These are phyloP conservation scores for Hypoxylon sp. DNA, from an alignment of 2,329 filamentous ascomycete species.

Conservation along the genomic window DNA sequence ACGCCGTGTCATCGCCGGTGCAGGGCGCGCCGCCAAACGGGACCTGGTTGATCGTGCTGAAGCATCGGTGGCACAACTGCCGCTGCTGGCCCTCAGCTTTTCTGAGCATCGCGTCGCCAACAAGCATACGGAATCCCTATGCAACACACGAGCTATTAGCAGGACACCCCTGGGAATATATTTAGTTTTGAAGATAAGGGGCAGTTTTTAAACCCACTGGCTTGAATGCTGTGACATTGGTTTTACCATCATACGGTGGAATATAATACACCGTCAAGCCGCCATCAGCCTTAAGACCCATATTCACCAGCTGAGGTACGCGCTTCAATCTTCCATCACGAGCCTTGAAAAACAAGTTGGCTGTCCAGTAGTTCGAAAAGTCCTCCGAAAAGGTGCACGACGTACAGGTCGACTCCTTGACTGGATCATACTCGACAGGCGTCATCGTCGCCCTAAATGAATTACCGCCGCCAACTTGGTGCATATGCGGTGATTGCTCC, in stretches of 20 bases:
- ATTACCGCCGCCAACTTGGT: slow-evolving; percentile 66
- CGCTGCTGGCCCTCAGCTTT: slow-evolving; percentile 55
- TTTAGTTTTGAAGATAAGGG: background rate
- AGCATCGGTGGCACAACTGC: slow-evolving; percentile 60
- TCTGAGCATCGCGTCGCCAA: slow-evolving; percentile 56
- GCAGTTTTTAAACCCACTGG: slow-evolving; percentile 46
- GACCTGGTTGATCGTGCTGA: slow-evolving; percentile 54
- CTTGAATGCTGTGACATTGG: slow-evolving; percentile 60
- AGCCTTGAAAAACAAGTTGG: slow-evolving; percentile 54
- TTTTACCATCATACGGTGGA: slow-evolving; percentile 41
- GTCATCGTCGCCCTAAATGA: slow-evolving; percentile 53
- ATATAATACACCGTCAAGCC: slow-evolving; percentile 42
- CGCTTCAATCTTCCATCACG: slow-evolving; percentile 54
- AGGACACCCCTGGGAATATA: background rate
- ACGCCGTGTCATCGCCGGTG: slow-evolving; percentile 54
- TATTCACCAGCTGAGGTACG: slow-evolving; percentile 39
- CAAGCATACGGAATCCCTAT: slow-evolving; percentile 59
- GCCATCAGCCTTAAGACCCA: slow-evolving; percentile 54
- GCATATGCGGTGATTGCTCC: slow-evolving; percentile 65
- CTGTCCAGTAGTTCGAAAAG: slow-evolving; percentile 56
- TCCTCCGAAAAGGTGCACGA: slow-evolving; percentile 47
- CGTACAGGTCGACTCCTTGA: slow-evolving; percentile 40
- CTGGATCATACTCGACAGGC: slow-evolving; percentile 32
- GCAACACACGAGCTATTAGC: slow-evolving; percentile 5
- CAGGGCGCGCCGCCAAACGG: slow-evolving; percentile 42